Evolutionary conservation across 208 protist species (phyloP).

Genomic region (Trypanosoma congolense): DNA sequence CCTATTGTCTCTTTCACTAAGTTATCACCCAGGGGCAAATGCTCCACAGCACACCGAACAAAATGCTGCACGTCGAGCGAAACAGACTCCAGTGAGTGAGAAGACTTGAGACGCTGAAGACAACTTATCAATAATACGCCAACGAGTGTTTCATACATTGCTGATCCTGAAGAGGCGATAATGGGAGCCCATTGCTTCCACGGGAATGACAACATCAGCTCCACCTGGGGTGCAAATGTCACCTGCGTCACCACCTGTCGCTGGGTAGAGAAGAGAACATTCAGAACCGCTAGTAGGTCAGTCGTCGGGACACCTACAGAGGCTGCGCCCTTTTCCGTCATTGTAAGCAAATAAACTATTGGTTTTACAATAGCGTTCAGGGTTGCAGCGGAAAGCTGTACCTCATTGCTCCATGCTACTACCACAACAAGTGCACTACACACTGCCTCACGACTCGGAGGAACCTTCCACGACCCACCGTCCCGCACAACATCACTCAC

Average conservation of each 20-base stretch:
- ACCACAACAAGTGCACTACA: conserved; percentile 71
- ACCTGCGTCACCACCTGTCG: conserved; percentile 37
- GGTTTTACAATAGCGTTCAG: conserved; percentile 58
- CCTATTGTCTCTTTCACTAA: conserved; percentile 41
- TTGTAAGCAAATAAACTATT: conserved; percentile 33
- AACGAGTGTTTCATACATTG: conserved; percentile 21
- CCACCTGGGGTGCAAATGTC: conserved; percentile 41
- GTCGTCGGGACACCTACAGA: conserved; percentile 27
- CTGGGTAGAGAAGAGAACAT: conserved; percentile 67
- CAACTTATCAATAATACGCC: conserved; percentile 30
- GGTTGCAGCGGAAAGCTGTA: conserved; percentile 56
- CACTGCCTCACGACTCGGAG: conserved; percentile 39
- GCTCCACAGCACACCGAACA: conserved; percentile 49
- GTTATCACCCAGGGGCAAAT: conserved; percentile 50
- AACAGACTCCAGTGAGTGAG: conserved; percentile 45
- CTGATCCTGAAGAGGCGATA: conserved; percentile 8
- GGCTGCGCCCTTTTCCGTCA: conserved; percentile 2
- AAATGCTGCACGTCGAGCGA: conserved; percentile 61
- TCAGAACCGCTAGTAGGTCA: conserved; percentile 58
- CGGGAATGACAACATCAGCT: conserved; percentile 46
- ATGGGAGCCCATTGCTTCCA: conserved; percentile 45
- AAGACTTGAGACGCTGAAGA: conserved; percentile 32
- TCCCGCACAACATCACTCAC: conserved; percentile 10
- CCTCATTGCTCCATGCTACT: conserved; percentile 59
- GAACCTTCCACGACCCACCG: background rate